phyloP scores from a whole-genome alignment of 257 asterid genomes.

The Gynochthodes officinalis region DNA sequence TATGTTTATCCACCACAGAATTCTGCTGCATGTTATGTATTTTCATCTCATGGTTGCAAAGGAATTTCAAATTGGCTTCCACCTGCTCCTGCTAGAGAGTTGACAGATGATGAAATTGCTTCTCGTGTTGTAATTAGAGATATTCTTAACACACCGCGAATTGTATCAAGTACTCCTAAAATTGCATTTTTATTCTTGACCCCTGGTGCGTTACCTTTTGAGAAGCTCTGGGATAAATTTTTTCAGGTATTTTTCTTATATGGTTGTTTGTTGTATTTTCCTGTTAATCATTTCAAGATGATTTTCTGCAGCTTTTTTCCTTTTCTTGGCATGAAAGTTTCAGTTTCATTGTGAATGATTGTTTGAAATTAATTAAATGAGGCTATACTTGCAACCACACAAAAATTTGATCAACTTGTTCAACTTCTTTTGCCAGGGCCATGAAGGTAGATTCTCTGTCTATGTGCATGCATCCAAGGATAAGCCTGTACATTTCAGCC shows the following conservation, averaged over 20 bases:
- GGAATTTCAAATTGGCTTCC: constrained; percentile 77
- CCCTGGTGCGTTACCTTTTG: constrained; percentile 97
- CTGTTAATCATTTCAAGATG: not conserved
- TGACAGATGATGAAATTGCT: constrained; percentile 82
- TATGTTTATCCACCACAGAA: constrained; percentile 85
- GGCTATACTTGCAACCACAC: not conserved
- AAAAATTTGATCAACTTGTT: constrained; percentile 7
- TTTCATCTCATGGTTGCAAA: constrained; percentile 79
- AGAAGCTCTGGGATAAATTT: constrained; percentile 94
- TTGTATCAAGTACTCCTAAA: constrained; percentile 51
- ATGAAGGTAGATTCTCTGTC: constrained; percentile 94
- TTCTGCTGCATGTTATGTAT: constrained; percentile 80
- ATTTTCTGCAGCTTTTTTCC: not conserved
- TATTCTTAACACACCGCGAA: constrained; percentile 57
- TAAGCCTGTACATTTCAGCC: constrained; percentile 93
- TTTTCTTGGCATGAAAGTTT: not conserved
- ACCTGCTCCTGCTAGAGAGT: constrained; percentile 69
- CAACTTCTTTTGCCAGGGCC: constrained; percentile 53
- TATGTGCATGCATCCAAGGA: constrained; percentile 96
- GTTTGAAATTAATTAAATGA: not conserved
- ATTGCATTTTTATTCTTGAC: constrained; percentile 93
- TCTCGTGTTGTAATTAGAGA: constrained; percentile 86
- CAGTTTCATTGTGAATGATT: not conserved
- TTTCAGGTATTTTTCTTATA: constrained; percentile 60
- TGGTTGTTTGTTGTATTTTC: not conserved